These are phyloP conservation scores for Gossypioides kirkii DNA, from an alignment of 345 rosid species.

Conservation along the genomic window DNA sequence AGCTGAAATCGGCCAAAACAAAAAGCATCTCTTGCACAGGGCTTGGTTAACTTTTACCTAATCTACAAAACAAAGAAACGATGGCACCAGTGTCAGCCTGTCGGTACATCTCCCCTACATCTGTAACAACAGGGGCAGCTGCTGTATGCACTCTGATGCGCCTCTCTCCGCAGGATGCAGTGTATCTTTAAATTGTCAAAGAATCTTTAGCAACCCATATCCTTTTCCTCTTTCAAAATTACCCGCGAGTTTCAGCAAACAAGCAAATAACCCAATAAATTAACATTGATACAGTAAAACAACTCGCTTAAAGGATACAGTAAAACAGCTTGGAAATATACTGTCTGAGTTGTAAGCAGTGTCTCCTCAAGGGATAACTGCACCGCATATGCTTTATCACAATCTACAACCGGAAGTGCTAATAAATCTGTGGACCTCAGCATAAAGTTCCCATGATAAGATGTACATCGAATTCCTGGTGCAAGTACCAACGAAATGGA, in stretches of 20 bases:
- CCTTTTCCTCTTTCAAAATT: not conserved
- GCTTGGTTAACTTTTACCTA: slow-evolving; percentile 44
- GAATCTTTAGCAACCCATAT: slow-evolving; percentile 18
- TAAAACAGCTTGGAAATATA: slow-evolving; percentile 94
- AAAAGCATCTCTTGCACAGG: slow-evolving; percentile 10
- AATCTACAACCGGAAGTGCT: slow-evolving; percentile 98
- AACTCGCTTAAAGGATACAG: slow-evolving; percentile 72
- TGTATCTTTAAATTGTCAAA: slow-evolving; percentile 72
- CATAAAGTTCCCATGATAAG: slow-evolving; percentile 99
- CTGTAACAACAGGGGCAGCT: slow-evolving; percentile 83
- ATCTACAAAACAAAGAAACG: slow-evolving; percentile 71
- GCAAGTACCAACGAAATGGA: slow-evolving; percentile 24
- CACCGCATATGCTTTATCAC: slow-evolving; percentile 98
- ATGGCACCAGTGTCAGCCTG: slow-evolving; percentile 93
- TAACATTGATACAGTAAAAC: not conserved
- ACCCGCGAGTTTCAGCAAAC: slow-evolving; percentile 8
- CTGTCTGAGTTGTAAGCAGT: slow-evolving; percentile 72
- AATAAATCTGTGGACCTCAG: slow-evolving; percentile 85
- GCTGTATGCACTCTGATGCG: slow-evolving; percentile 96
- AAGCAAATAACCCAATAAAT: not conserved
- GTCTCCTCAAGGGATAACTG: slow-evolving; percentile 90
- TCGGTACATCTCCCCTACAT: slow-evolving; percentile 94
- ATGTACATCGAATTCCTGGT: slow-evolving; percentile 79
- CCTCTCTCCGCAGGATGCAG: slow-evolving; percentile 99
- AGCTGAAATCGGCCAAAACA: slow-evolving; percentile 14